Evolutionary conservation across 106 monocot species (phyloP), one percentile per base, ranked within the genome.

Genomic region (Platanthera guangdongensis): DNA sequence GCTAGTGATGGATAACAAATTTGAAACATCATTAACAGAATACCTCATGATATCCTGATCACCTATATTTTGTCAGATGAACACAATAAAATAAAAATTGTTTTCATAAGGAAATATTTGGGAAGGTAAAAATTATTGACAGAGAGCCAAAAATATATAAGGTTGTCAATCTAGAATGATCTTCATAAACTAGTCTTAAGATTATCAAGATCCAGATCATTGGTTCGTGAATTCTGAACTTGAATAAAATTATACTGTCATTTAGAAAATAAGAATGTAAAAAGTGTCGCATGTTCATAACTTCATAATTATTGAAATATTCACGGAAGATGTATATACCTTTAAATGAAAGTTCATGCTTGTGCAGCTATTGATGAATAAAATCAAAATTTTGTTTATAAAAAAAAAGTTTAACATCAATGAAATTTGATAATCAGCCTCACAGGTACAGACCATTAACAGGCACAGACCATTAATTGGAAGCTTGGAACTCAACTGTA

Each of bases 21-120:
- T 86, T 76, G 83, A 74, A 75, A 84, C 59, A 85, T 92, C 86
- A 75, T 80, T 84, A 72, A 83, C 87, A 50, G 73, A 75, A 72
- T 99, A 99, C 79, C 81, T 86, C 50, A 87, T 74, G 72, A 57
- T 73, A 28, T 75, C 77, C 60, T 81, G 71, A 39, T 81, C 48
- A 83, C 85, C 94, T 94, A 11, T n/a, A 15, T 47, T 16, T 47
- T 48, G 70, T n/a, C n/a, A 71, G 16, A 71, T 16, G 14, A 47
- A 9, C 13, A 11, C 28, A 71, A 67, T 30, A 63, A n/a, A 21
- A 55, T 19, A 60, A 19, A 18, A 9, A 1, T 60, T 60, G n/a
- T 7, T 60, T 67, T 67, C 67, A 67, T 4, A 67, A 67, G 6
- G 11, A 39, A 28, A 67, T 4, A 63, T 18, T 21, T 5, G 63